These are phyloP conservation scores for Aleurites moluccanus DNA, from an alignment of 441 rosid species.

Conservation along the genomic window DNA sequence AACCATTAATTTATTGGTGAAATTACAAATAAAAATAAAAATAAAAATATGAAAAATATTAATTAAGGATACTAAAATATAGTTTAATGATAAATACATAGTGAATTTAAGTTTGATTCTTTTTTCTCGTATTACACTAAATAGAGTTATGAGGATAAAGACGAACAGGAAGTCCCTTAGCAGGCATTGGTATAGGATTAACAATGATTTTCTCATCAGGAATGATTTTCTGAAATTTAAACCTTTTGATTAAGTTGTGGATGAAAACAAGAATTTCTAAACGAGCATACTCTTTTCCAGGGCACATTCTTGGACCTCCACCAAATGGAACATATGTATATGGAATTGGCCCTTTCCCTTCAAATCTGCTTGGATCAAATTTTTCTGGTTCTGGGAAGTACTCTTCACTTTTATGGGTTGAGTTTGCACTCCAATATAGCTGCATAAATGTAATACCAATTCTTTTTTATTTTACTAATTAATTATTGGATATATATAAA, in stretches of 20 bases:
- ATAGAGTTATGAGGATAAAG: too few species aligned
- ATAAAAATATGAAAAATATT: too few species aligned
- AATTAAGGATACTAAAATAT: too few species aligned
- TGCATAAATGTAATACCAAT: background rate
- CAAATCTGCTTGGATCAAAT: constrained; percentile 16
- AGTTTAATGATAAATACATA: too few species aligned
- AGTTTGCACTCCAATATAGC: constrained; percentile 27
- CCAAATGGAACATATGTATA: constrained; percentile 27
- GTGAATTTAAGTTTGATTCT: too few species aligned
- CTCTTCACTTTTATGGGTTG: constrained; percentile 13
- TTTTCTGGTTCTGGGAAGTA: constrained; percentile 21
- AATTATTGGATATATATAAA: background rate
- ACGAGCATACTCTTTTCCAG: constrained; percentile 27
- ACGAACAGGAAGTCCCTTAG: background rate
- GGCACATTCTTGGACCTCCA: constrained; percentile 30
- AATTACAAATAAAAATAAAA: too few species aligned
- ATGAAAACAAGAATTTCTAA: constrained; percentile 26
- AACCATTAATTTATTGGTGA: too few species aligned
- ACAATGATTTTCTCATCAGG: constrained; percentile 21
- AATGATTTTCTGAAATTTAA: constrained; percentile 5
- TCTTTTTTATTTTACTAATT: too few species aligned
- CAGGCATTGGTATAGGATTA: constrained; percentile 18
- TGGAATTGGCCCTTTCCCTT: too few species aligned
- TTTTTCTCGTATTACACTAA: too few species aligned
- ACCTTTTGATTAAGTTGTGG: constrained; percentile 20